phyloP scores from a whole-genome alignment of 2,329 filamentous ascomycete genomes.

The Pseudogymnoascus sp. region DNA sequence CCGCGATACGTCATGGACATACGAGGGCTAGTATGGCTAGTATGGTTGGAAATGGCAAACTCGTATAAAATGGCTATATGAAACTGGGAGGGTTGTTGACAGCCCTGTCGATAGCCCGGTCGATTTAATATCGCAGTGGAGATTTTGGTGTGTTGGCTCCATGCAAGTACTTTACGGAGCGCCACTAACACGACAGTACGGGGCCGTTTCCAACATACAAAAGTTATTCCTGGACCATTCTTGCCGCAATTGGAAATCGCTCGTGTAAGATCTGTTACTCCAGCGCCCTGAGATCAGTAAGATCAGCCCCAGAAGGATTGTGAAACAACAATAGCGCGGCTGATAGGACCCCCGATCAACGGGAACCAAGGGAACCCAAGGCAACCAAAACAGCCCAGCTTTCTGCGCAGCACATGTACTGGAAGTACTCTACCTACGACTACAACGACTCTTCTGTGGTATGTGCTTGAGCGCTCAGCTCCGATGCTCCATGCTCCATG shows the following conservation, averaged over 20 bases:
- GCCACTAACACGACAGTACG: not conserved
- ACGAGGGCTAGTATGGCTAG: not conserved
- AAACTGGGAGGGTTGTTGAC: not conserved
- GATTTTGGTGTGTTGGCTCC: not conserved
- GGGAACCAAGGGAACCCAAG: not conserved
- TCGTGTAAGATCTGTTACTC: not conserved
- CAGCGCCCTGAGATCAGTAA: not conserved
- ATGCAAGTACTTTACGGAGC: not conserved
- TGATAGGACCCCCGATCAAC: slow-evolving; percentile 2
- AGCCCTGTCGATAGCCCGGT: not conserved
- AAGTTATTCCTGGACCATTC: not conserved
- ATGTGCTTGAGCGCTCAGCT: not conserved
- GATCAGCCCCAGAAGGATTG: not conserved
- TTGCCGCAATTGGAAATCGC: not conserved
- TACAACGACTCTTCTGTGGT: not conserved
- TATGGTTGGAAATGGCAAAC: not conserved
- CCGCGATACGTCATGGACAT: not conserved
- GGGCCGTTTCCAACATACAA: not conserved
- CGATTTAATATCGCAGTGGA: not conserved
- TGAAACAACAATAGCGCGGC: not conserved
- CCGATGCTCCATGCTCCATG: not conserved
- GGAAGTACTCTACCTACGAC: not conserved
- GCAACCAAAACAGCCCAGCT: not conserved
- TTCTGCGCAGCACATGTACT: not conserved
- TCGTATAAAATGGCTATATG: not conserved